Conservation (phyloP, 352 stramenopile species). For the Globisporangium heterothallicum region DNA sequence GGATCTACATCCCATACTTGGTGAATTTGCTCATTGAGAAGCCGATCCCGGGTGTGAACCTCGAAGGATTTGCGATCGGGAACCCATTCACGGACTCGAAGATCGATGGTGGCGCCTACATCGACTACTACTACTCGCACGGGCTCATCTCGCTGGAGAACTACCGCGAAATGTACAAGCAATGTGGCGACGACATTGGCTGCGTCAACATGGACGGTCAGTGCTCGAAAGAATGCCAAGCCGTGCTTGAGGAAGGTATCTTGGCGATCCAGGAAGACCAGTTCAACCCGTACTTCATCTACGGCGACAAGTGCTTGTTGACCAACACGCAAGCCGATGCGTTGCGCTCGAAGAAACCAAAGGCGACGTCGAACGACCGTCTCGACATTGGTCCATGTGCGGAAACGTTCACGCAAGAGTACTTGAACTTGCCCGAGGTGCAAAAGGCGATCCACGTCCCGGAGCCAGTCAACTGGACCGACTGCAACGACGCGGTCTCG, state of each 20-base stretch:
- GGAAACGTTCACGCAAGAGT: slow-evolving; percentile 60
- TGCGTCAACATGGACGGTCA: slow-evolving; percentile 50
- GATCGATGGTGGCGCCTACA: slow-evolving; percentile 63
- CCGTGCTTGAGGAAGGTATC: slow-evolving; percentile 47
- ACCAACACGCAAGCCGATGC: slow-evolving; percentile 45
- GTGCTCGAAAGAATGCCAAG: slow-evolving; percentile 39
- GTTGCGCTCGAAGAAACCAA: slow-evolving; percentile 32
- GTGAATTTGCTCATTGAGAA: slow-evolving; percentile 67
- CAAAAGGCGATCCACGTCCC: slow-evolving; percentile 58
- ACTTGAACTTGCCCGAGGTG: slow-evolving; percentile 51
- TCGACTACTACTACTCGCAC: slow-evolving; percentile 86
- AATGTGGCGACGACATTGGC: slow-evolving; percentile 49
- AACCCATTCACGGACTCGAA: slow-evolving; percentile 65
- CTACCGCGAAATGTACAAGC: slow-evolving; percentile 55
- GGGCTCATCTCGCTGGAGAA: slow-evolving; percentile 75
- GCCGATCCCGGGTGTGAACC: slow-evolving; percentile 58
- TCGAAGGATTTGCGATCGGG: slow-evolving; percentile 73
- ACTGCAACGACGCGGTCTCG: slow-evolving; percentile 58
- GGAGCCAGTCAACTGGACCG: slow-evolving; percentile 45
- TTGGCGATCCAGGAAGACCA: slow-evolving; percentile 31
- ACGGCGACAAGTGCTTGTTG: slow-evolving; percentile 73
- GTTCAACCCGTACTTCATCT: slow-evolving; percentile 79
- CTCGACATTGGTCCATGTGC: slow-evolving; percentile 61
- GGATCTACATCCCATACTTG: slow-evolving; percentile 89
- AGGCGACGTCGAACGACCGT: slow-evolving; percentile 16